Percentiles rank a stretch among this genome's conserved stretches.
phyloP scores from a whole-genome alignment of 75 land plant genomes.

The Cupressus sempervirens region DNA sequence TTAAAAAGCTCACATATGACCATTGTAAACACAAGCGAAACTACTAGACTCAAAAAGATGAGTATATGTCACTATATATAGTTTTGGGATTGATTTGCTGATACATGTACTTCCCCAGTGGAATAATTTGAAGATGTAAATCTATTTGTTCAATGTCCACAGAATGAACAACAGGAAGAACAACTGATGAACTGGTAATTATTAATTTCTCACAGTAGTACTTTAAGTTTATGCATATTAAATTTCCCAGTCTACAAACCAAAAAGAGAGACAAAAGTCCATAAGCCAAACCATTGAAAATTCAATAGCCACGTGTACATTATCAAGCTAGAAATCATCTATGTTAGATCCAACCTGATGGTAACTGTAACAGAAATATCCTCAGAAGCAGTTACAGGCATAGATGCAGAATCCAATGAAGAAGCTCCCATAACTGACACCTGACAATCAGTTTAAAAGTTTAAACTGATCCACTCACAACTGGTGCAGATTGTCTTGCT shows the following conservation, averaged over 20 bases:
- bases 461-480: too few relatives aligned
- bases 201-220: too few relatives aligned
- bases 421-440: too few relatives aligned
- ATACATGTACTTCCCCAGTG: not conserved
- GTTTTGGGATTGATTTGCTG: not conserved
- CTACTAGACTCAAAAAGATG: not conserved
- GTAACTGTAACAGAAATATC: too few relatives aligned
- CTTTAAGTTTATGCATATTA: too few relatives aligned
- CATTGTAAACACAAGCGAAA: not conserved
- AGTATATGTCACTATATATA: not conserved
- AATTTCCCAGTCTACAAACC: not conserved
- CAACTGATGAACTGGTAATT: too few relatives aligned
- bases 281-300: not conserved
- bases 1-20: not conserved
- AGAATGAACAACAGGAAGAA: too few relatives aligned
- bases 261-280: not conserved
- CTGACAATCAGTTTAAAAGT: too few relatives aligned
- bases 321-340: not conserved
- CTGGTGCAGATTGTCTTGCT: too few relatives aligned
- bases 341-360: too few relatives aligned
- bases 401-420: too few relatives aligned
- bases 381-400: too few relatives aligned
- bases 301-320: not conserved
- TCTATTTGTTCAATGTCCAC: not conserved
- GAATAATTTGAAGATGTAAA: not conserved